Evolutionary conservation across 805 yeast species (phyloP), one percentile per base, ranked within the genome.

Genomic region (Saccharomycopsis fibuligera): DNA sequence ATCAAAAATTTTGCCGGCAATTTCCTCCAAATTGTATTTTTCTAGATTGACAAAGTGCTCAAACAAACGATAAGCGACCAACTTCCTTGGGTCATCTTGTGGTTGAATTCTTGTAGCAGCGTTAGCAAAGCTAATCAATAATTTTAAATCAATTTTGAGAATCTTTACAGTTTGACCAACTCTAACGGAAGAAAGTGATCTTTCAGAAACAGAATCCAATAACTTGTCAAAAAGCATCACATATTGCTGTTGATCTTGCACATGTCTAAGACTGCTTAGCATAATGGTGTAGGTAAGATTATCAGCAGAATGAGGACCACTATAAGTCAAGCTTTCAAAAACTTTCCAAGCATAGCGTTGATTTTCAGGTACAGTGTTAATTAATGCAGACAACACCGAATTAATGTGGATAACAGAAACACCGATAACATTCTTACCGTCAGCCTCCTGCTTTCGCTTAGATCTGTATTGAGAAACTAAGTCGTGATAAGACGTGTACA

Each of bases 321-420:
- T 51, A 37, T 56, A 42, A 14, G 56, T 46, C 5, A 62, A 48
- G 1, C 56, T 57, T 5, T 72, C 68, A 52, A 65, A 70, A 4
- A 75, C 54, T n/a, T 66, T 59, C 40, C 73, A 60, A 0, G 72
- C 70, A 10, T 60, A 54, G 0, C 64, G 64, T 10, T 68, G 62
- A 48, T 72, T 70, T 12, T 38, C 38, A 3, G 3, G 5, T 4
- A 54, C 57, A 29, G 75, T 68, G 44, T 67, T 68, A 43, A 73
- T 56, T 25, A 76, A 54, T 0, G 78, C 76, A 24, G 68, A 63
- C 45, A 77, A 56, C 0, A 69, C 71, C 23, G 80, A 65, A 56
- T 76, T 77, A 17, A 70, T 64, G 54, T 73, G 77, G 5, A 66
- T 68, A 19, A 62, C 61, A 27, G 72, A 68, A 6, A 72, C 53